Evolutionary conservation across 768 basidiomycete species (phyloP).

Genomic region (Candolleomyces eurysporus): DNA sequence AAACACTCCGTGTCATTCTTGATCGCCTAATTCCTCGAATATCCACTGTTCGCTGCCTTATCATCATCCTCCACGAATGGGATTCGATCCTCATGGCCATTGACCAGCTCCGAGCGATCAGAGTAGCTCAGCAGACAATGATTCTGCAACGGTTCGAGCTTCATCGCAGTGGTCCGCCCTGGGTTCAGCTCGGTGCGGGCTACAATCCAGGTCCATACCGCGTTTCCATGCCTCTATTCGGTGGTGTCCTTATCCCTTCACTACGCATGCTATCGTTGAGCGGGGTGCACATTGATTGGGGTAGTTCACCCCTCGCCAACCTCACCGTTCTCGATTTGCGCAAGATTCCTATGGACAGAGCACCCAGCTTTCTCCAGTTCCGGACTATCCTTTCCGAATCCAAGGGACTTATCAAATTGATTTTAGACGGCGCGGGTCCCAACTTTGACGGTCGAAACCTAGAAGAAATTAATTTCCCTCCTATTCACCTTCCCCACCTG

Average conservation of each 20-base stretch:
- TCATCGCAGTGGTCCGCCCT: slow-evolving; percentile 52
- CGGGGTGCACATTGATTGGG: slow-evolving; percentile 64
- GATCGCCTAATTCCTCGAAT: slow-evolving; percentile 49
- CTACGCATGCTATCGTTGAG: slow-evolving; percentile 53
- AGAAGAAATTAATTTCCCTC: slow-evolving; percentile 16
- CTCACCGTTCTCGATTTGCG: slow-evolving; percentile 67
- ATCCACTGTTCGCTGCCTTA: slow-evolving; percentile 57
- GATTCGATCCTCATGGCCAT: slow-evolving; percentile 50
- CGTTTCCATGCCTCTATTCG: slow-evolving; percentile 44
- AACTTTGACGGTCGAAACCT: slow-evolving; percentile 16
- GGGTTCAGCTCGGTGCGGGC: slow-evolving; percentile 41
- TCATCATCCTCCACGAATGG: slow-evolving; percentile 57
- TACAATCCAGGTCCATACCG: slow-evolving; percentile 33
- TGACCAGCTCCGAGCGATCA: slow-evolving; percentile 42
- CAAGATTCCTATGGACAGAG: slow-evolving; percentile 51
- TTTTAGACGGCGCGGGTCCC: slow-evolving; percentile 65
- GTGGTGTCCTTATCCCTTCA: slow-evolving; percentile 41
- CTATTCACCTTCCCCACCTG: slow-evolving; percentile 49
- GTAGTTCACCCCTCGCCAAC: slow-evolving; percentile 42
- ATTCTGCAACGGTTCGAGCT: slow-evolving; percentile 64
- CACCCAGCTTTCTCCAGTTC: slow-evolving; percentile 50
- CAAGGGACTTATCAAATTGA: slow-evolving; percentile 51
- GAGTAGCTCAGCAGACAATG: slow-evolving; percentile 31
- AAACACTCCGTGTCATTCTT: slow-evolving; percentile 48
- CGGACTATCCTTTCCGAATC: slow-evolving; percentile 49